Conservation (phyloP, 2,329 filamentous ascomycete species). For the Botrytis tulipae region DNA sequence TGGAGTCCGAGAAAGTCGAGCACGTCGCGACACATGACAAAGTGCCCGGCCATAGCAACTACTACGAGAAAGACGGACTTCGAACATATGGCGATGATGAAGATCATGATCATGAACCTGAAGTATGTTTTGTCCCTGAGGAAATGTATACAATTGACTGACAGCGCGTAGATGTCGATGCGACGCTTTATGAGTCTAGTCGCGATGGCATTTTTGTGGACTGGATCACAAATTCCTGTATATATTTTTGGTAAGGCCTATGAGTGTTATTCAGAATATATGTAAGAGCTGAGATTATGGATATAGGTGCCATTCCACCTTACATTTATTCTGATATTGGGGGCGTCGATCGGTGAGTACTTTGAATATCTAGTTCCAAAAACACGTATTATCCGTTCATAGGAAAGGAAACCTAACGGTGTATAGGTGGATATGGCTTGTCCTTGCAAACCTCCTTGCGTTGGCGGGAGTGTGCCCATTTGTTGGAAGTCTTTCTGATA, state of each 20-base stretch:
- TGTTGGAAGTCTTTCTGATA: conserved; percentile 63
- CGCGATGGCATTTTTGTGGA: conserved; percentile 60
- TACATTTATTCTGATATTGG: conserved; percentile 59
- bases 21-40: not conserved
- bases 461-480: conserved; percentile 59
- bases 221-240: conserved; percentile 59
- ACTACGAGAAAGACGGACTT: conserved; percentile 37
- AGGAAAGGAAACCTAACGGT: not conserved
- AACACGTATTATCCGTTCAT: not conserved
- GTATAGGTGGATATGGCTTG: conserved; percentile 37
- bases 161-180: conserved; percentile 47
- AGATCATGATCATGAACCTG: conserved; percentile 47
- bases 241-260: conserved; percentile 46
- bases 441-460: conserved; percentile 53
- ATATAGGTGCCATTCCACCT: conserved; percentile 47
- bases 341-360: conserved; percentile 42
- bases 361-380: not conserved
- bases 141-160: conserved; percentile 41
- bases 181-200: conserved; percentile 59
- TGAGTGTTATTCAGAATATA: not conserved
- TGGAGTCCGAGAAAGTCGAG: not conserved
- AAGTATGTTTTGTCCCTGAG: conserved; percentile 37
- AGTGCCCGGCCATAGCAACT: conserved; percentile 31
- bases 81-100: conserved; percentile 48
- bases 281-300: conserved; percentile 2